Percentiles rank a stretch among this genome's conserved stretches.
These are phyloP conservation scores for Verticillium alfalfae DNA, from an alignment of 2,329 filamentous ascomycete genomes.

Conservation along the genomic window DNA sequence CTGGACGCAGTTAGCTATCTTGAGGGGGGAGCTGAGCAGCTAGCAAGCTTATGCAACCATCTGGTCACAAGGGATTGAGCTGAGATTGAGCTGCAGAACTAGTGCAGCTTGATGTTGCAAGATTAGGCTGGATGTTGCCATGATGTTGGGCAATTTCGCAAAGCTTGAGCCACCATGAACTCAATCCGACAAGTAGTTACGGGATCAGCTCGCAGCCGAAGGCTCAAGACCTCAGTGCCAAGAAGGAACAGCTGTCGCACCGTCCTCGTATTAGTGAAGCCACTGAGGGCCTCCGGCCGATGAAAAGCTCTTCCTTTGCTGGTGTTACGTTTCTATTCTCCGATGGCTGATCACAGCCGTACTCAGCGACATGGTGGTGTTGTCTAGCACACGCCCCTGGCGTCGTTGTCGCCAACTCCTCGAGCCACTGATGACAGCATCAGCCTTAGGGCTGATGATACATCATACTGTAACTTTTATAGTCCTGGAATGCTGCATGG, in stretches of 20 bases:
- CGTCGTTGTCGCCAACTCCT: not conserved
- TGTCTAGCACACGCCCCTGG: not conserved
- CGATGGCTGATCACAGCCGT: not conserved
- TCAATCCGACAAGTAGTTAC: not conserved
- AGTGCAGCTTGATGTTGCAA: not conserved
- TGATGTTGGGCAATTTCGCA: not conserved
- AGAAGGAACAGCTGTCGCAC: not conserved
- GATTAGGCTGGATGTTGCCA: not conserved
- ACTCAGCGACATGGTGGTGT: not conserved
- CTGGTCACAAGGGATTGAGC: not conserved
- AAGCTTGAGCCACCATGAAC: not conserved
- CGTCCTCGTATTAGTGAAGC: not conserved
- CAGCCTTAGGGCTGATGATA: not conserved
- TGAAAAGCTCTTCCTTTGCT: not conserved
- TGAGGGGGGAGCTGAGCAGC: not conserved
- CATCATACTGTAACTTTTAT: not conserved
- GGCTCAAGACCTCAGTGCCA: not conserved
- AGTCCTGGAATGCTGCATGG: not conserved
- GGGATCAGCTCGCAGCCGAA: not conserved
- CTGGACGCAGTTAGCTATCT: not conserved
- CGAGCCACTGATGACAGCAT: not conserved
- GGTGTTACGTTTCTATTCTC: not conserved
- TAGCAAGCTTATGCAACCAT: not conserved
- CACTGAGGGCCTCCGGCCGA: not conserved
- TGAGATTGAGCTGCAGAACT: not conserved